Percentiles rank a stretch among this genome's conserved stretches.
phyloP scores from a whole-genome alignment of 192 early-diverging fungal species.

The Mortierella hygrophila region DNA sequence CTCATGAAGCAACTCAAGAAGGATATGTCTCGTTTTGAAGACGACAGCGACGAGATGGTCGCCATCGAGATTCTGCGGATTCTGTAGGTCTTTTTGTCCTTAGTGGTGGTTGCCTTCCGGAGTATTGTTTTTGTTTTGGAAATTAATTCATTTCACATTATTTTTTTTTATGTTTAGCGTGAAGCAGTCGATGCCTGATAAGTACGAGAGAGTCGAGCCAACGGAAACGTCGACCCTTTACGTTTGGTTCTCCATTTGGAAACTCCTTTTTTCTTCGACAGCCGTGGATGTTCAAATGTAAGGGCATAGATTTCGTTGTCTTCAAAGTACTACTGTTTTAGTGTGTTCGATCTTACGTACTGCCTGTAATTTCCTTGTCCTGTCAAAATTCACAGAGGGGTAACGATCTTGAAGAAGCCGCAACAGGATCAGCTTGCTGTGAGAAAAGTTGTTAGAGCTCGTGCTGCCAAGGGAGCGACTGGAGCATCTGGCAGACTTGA shows the following conservation, averaged over 20 bases:
- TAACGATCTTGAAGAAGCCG: too few species aligned
- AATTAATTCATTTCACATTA: neutral
- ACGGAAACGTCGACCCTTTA: neutral
- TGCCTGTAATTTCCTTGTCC: too few species aligned
- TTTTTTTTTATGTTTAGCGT: neutral
- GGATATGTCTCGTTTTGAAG: slow-evolving; percentile 20
- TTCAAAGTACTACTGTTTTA: too few species aligned
- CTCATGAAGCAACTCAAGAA: slow-evolving; percentile 21
- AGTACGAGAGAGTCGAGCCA: neutral
- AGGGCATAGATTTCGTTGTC: neutral
- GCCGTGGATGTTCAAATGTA: slow-evolving; percentile 5
- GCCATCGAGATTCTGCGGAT: slow-evolving; percentile 8
- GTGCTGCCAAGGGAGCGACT: too few species aligned
- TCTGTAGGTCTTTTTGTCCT: slow-evolving; percentile 12
- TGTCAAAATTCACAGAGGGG: too few species aligned
- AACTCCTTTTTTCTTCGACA: neutral
- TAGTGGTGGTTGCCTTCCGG: neutral
- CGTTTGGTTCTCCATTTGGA: neutral
- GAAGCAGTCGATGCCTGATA: neutral
- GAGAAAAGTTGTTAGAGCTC: too few species aligned
- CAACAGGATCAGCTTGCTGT: too few species aligned
- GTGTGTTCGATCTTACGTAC: too few species aligned
- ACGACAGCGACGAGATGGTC: slow-evolving; percentile 16
- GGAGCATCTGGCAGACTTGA: too few species aligned
- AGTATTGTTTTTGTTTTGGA: neutral